Conservation (phyloP, 495 filamentous ascomycete genomes). For the Penicillium desertorum region DNA sequence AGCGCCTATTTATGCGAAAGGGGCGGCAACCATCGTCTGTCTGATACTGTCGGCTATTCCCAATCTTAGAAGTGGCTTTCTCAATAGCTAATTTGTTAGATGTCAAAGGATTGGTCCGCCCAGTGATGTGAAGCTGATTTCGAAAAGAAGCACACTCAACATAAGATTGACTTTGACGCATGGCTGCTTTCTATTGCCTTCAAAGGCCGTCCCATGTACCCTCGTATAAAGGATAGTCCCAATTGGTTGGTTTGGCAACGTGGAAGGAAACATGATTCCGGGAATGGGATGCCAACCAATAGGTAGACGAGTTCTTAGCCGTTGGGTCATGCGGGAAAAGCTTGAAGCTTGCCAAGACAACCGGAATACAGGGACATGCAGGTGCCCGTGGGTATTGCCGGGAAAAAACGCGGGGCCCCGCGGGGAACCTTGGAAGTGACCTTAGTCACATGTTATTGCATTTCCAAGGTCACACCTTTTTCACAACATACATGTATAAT, state of each 20-base stretch:
- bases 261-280: background rate
- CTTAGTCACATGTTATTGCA: no score
- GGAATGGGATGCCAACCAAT: background rate
- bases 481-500: no score
- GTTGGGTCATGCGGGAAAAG: background rate
- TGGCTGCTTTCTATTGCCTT: background rate
- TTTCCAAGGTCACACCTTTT: no score
- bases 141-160: background rate
- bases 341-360: background rate
- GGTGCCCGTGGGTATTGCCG: no score
- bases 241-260: background rate
- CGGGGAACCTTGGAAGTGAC: background rate
- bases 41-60: background rate
- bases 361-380: no score
- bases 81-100: background rate
- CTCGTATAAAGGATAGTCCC: background rate
- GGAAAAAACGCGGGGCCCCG: background rate
- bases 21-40: background rate
- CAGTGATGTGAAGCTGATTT: background rate
- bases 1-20: background rate
- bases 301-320: background rate
- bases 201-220: background rate
- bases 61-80: background rate
- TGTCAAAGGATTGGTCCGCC: background rate
- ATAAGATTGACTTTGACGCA: background rate